phyloP scores from a whole-genome alignment of 768 basidiomycete genomes.

The Termitomyces eurrhizus region DNA sequence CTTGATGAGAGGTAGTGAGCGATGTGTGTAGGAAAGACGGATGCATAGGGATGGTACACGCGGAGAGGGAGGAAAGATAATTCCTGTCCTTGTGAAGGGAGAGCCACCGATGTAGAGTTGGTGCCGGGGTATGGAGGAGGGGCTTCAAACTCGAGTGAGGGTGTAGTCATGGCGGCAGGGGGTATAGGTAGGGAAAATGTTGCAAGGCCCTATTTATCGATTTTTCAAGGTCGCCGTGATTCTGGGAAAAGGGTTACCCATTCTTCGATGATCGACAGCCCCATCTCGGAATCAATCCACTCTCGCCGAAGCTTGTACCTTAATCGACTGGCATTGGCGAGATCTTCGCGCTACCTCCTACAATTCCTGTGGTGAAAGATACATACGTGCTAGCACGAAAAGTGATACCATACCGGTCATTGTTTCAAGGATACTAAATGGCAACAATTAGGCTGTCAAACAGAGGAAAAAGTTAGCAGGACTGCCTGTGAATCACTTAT shows the following conservation, averaged over 20 bases:
- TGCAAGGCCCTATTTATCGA: neutral
- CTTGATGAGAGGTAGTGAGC: neutral
- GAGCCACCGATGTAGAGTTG: neutral
- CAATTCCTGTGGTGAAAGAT: too few relatives aligned
- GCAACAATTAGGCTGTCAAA: neutral
- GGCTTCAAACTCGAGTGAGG: neutral
- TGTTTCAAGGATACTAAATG: neutral
- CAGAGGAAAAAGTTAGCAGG: neutral
- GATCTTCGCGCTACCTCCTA: neutral
- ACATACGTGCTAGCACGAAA: neutral
- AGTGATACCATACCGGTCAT: neutral
- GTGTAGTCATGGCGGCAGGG: neutral
- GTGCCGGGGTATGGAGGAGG: neutral
- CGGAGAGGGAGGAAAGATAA: conserved; percentile 4
- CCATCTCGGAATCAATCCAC: neutral
- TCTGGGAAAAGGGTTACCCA: neutral
- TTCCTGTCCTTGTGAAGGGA: conserved; percentile 1
- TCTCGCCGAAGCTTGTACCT: neutral
- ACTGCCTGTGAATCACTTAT: neutral
- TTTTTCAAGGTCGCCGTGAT: conserved; percentile 1
- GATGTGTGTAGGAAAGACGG: too few relatives aligned
- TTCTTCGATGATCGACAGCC: neutral
- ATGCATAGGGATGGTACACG: too few relatives aligned
- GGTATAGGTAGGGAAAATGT: neutral
- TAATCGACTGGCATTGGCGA: neutral